Evolutionary conservation across 2,329 filamentous ascomycete genomes (phyloP), one percentile per base, ranked within the genome.

Genomic region (Penicillium corylophilum): DNA sequence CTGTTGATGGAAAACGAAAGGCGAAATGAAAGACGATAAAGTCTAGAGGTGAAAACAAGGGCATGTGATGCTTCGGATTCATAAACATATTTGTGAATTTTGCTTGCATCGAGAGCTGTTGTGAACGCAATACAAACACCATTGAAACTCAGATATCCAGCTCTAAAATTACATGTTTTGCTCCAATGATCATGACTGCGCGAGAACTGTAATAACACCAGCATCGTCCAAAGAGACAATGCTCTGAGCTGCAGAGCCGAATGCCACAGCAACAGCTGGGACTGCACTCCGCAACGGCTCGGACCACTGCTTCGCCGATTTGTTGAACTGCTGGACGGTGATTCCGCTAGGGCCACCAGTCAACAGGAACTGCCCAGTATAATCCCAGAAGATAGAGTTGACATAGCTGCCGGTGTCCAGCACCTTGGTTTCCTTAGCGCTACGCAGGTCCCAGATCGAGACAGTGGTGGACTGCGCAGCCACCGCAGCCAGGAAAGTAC

Each of bases 351-450:
- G 81, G 6, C 93, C 93, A 4, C 84, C 89, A 12, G 88, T 88
- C 23, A 92, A 89, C 47, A 99, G 79, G 76, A 89, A 99, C 73
- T 96, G 93, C 39, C 92, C 93, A 6, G 89, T 94, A 77, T 95
- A 96, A 68, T 99, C 94, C 92, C 92, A 99, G 44, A 81, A 80
- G 57, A 96, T 79, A 36, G 82, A 84, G 55, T 88, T 82, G 43
- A 96, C 84, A n/a, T 83, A 79, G 55, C 85, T 86, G 50, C 91
- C 93, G 41, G 88, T 86, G 59, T 96, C 90, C 36, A 99, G 79
- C n/a, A 88, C 83, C 79, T 95, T 95, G 68, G 86, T 85, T 64
- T 85, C 82, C 5, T 86, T 86, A 16, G 88, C 85, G 74, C 95
- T 96, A 63, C 94, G 87, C 54, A 99, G 80, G 71, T 97, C 93